These are phyloP conservation scores for Eucalyptus tenuipes DNA, from an alignment of 345 rosid genomes.

Conservation along the genomic window DNA sequence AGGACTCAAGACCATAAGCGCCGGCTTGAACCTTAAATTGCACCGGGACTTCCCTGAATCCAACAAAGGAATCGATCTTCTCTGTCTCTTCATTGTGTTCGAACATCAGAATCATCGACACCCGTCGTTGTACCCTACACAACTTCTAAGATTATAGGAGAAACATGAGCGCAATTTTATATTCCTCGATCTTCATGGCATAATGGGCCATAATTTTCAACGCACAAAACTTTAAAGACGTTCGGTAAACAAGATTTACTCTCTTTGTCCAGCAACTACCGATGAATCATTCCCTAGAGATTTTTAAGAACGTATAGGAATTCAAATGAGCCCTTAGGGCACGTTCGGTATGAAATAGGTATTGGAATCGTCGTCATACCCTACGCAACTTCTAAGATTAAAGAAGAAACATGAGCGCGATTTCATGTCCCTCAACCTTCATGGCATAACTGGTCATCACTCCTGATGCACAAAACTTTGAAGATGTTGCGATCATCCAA, in stretches of 20 bases:
- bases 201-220: too few species aligned
- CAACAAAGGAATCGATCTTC: background rate
- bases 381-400: too few species aligned
- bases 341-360: rapidly evolving
- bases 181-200: background rate
- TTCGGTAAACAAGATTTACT: background rate
- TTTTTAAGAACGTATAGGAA: background rate
- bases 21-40: background rate
- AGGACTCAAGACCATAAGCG: background rate
- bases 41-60: background rate
- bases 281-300: background rate
- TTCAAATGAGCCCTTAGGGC: background rate
- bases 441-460: background rate
- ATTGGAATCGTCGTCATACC: rapidly evolving
- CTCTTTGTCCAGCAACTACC: background rate
- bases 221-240: background rate
- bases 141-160: background rate
- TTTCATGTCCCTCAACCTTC: background rate
- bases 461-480: background rate
- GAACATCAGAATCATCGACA: background rate
- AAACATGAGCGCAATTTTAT: background rate
- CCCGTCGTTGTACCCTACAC: rapidly evolving
- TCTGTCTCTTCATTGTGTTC: background rate
- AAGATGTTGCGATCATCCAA: background rate
- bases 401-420: background rate